phyloP scores from a whole-genome alignment of 75 land plant species.

The Pinus albicaulis region DNA sequence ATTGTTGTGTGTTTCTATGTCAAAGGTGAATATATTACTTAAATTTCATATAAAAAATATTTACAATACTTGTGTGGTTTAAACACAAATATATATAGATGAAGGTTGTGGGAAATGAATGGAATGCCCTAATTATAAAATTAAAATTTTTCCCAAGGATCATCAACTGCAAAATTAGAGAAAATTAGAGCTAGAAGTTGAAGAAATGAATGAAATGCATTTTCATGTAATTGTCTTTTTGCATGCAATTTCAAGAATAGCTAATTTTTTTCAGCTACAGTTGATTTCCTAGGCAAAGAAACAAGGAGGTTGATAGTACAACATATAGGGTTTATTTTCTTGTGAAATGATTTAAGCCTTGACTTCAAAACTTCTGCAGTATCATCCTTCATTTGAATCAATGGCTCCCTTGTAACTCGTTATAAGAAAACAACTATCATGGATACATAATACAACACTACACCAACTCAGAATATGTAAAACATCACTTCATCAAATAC shows the following conservation, averaged over 20 bases:
- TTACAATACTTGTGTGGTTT: no score
- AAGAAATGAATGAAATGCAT: not conserved
- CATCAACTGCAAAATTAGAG: not conserved
- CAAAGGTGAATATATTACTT: no score
- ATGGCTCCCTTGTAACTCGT: conserved; percentile 84
- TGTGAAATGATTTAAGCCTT: conserved; percentile 86
- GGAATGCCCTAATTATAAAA: no score
- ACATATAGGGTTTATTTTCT: conserved; percentile 81
- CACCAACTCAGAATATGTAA: not conserved
- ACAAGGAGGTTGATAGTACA: not conserved
- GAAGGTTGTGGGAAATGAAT: no score
- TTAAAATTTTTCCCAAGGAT: not conserved
- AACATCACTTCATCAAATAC: not conserved
- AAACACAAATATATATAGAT: no score
- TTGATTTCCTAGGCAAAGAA: conserved; percentile 2
- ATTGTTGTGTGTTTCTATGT: no score
- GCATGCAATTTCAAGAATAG: no score
- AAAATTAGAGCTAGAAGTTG: not conserved
- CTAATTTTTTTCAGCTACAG: not conserved
- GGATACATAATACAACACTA: not conserved
- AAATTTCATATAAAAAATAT: no score
- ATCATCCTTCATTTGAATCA: conserved; percentile 96
- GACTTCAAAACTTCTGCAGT: conserved; percentile 93
- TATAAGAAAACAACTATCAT: conserved; percentile 1
- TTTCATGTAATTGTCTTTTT: no score